A percentile compares a stretch with the other conserved stretches of the same genome.
Evolutionary conservation across 139 green algal genomes (phyloP).

Genomic region (Mesotaenium endlicherianum): DNA sequence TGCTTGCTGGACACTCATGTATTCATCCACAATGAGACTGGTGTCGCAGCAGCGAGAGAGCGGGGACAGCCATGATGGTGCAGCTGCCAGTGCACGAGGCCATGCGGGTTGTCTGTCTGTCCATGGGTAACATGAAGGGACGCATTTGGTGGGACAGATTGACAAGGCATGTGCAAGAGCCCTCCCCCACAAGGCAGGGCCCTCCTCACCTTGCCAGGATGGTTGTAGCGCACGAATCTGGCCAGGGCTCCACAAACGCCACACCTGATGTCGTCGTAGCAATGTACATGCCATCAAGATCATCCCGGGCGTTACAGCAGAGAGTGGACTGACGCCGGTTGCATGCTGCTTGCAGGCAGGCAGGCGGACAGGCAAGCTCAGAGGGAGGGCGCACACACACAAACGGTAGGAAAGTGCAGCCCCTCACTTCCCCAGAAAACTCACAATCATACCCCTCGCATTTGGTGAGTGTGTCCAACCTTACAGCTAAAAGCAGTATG

Average conservation of each 20-base stretch:
- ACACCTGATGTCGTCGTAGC: not conserved
- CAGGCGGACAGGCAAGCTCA: no score
- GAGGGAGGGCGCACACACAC: no score
- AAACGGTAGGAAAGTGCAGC: no score
- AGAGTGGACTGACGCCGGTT: not conserved
- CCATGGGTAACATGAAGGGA: not conserved
- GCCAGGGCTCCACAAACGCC: not conserved
- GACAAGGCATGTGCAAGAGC: not conserved
- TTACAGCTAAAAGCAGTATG: no score
- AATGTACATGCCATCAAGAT: no score
- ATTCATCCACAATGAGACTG: not conserved
- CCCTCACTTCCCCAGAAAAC: no score
- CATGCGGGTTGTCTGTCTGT: not conserved
- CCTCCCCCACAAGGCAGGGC: no score
- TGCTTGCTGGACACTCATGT: not conserved
- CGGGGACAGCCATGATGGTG: not conserved
- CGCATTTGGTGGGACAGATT: not conserved
- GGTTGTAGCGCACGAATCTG: constrained; percentile 55
- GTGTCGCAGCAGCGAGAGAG: not conserved
- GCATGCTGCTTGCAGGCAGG: not conserved
- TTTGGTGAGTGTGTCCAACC: no score
- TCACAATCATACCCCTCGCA: no score
- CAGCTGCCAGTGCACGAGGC: not conserved
- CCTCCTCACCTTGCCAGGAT: constrained; percentile 11
- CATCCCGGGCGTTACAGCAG: not conserved